A percentile compares a stretch with the other conserved stretches of the same genome.
phyloP scores from a whole-genome alignment of 2,329 filamentous ascomycete species.

The Epichloe gansuensis region DNA sequence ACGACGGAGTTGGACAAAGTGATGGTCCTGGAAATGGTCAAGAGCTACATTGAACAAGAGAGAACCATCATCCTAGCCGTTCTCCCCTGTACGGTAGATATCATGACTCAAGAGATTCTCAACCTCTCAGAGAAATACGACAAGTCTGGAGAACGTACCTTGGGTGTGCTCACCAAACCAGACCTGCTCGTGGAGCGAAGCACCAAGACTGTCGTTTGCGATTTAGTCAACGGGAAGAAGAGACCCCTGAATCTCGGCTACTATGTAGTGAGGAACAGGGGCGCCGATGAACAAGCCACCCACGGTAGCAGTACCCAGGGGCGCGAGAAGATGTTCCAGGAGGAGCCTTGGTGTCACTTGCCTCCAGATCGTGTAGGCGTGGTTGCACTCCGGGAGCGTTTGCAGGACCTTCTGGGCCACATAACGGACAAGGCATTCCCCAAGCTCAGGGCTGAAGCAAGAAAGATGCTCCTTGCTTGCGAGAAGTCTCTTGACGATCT shows the following conservation, averaged over 20 bases:
- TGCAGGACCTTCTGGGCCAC: conserved; percentile 26
- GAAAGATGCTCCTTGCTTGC: conserved; percentile 1
- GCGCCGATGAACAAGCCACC: conserved; percentile 26
- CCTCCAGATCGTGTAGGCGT: conserved; percentile 20
- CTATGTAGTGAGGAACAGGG: conserved; percentile 34
- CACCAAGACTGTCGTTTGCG: conserved; percentile 24
- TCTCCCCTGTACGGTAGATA: conserved; percentile 25
- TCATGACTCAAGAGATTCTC: conserved; percentile 29
- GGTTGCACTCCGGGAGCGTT: conserved; percentile 19
- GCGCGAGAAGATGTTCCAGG: conserved; percentile 31
- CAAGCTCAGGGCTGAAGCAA: conserved; percentile 20
- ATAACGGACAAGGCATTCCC: conserved; percentile 27
- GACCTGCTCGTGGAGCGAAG: conserved; percentile 36
- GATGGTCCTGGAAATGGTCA: conserved; percentile 34
- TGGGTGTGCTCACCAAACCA: conserved; percentile 45
- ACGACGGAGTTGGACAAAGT: conserved; percentile 32
- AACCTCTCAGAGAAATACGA: conserved; percentile 25
- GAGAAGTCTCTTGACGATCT: not conserved
- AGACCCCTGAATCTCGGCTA: conserved; percentile 33
- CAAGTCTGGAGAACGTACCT: conserved; percentile 25
- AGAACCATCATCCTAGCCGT: conserved; percentile 38
- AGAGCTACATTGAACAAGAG: conserved; percentile 29
- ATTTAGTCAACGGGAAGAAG: conserved; percentile 28
- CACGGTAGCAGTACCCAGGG: conserved; percentile 13
- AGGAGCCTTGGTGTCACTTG: conserved; percentile 8